phyloP scores from a whole-genome alignment of 495 filamentous ascomycete genomes.

The Aspergillus haitiensis region DNA sequence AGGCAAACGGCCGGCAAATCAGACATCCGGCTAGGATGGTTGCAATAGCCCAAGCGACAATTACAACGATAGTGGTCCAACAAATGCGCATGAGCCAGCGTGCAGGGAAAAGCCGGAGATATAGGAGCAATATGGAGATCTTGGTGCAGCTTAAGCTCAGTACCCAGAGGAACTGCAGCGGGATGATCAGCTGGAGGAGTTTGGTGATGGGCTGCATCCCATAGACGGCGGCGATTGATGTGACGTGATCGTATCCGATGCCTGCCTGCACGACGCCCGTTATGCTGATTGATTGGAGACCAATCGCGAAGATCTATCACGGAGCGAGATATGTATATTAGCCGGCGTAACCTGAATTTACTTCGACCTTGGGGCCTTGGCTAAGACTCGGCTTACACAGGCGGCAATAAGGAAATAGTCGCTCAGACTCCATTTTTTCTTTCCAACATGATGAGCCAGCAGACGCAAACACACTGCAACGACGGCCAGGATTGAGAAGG shows the following conservation, averaged over 20 bases:
- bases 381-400: slow-evolving; percentile 13
- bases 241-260: slow-evolving; percentile 20
- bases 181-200: slow-evolving; percentile 21
- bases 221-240: slow-evolving; percentile 7
- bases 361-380: not conserved
- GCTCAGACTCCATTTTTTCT: slow-evolving; percentile 23
- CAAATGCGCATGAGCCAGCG: slow-evolving; percentile 16
- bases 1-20: slow-evolving; percentile 48
- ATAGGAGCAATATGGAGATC: slow-evolving; percentile 36
- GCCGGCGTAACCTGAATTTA: no score
- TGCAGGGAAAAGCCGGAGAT: slow-evolving; percentile 35
- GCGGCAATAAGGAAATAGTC: slow-evolving; percentile 23
- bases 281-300: slow-evolving; percentile 19
- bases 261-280: slow-evolving; percentile 20
- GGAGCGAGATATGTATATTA: not conserved
- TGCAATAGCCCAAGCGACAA: slow-evolving; percentile 28
- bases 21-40: slow-evolving; percentile 37
- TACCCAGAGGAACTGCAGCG: slow-evolving; percentile 24
- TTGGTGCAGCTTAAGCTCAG: slow-evolving; percentile 31
- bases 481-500: slow-evolving; percentile 18
- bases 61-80: slow-evolving; percentile 26
- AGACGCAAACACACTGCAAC: slow-evolving; percentile 18
- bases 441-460: slow-evolving; percentile 20
- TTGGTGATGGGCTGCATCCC: slow-evolving; percentile 21
- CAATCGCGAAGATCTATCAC: slow-evolving; percentile 16